Evolutionary conservation across 805 yeast genomes (phyloP).

Genomic region (Saccharomycodes ludwigii): DNA sequence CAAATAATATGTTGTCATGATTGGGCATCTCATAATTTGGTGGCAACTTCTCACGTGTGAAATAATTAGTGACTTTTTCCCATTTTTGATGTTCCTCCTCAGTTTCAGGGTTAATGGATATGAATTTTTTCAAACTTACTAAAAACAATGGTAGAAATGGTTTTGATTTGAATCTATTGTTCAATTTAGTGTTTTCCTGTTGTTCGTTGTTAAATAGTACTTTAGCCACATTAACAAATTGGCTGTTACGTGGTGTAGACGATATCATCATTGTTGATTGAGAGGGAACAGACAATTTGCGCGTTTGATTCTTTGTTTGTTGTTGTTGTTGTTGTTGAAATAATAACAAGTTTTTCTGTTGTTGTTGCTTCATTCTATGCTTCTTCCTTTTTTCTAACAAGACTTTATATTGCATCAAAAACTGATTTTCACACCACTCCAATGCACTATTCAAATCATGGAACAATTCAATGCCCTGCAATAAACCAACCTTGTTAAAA

Average conservation of each 20-base stretch:
- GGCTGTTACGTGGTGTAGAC: slow-evolving; percentile 29
- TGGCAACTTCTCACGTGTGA: slow-evolving; percentile 37
- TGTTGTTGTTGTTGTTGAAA: not conserved
- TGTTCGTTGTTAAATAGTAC: slow-evolving; percentile 21
- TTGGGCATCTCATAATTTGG: slow-evolving; percentile 33
- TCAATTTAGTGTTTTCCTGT: slow-evolving; percentile 13
- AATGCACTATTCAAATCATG: slow-evolving; percentile 73
- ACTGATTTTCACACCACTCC: slow-evolving; percentile 95
- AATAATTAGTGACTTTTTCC: slow-evolving; percentile 20
- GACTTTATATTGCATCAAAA: slow-evolving; percentile 34
- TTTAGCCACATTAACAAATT: slow-evolving; percentile 28
- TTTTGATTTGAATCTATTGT: slow-evolving; percentile 7
- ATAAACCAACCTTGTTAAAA: slow-evolving; percentile 71
- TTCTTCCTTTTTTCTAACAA: slow-evolving; percentile 18
- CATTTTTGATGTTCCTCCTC: slow-evolving; percentile 5
- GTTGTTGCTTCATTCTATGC: not conserved
- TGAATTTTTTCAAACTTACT: slow-evolving; percentile 18
- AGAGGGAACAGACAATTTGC: not conserved
- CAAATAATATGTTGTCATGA: slow-evolving; percentile 30
- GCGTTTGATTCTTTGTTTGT: not conserved
- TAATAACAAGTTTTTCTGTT: not conserved
- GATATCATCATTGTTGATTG: slow-evolving; percentile 7
- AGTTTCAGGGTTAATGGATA: slow-evolving; percentile 10
- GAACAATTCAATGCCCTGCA: slow-evolving; percentile 51
- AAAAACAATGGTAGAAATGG: slow-evolving; percentile 19